phyloP scores from a whole-genome alignment of 495 filamentous ascomycete species.

The Neurospora tetraspora region DNA sequence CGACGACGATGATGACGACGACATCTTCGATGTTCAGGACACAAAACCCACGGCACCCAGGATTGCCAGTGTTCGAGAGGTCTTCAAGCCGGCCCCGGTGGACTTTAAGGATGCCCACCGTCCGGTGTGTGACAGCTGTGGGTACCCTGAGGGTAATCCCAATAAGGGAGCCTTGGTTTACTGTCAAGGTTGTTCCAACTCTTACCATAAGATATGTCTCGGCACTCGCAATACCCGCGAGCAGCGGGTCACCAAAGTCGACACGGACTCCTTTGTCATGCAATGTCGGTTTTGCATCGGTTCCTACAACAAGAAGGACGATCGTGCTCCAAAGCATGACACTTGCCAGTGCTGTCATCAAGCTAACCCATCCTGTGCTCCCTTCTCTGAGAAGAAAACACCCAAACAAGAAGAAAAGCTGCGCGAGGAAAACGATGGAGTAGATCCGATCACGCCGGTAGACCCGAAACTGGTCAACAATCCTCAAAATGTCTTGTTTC shows the following conservation, averaged over 20 bases:
- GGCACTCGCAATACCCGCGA: slow-evolving; percentile 63
- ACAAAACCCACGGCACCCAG: slow-evolving; percentile 42
- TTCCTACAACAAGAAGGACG: slow-evolving; percentile 53
- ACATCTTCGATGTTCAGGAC: slow-evolving; percentile 46
- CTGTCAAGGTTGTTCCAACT: slow-evolving; percentile 82
- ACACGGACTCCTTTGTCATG: slow-evolving; percentile 64
- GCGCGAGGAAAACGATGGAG: slow-evolving; percentile 62
- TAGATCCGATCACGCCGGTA: slow-evolving; percentile 63
- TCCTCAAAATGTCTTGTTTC: slow-evolving; percentile 63
- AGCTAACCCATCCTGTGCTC: slow-evolving; percentile 49
- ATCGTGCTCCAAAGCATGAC: slow-evolving; percentile 54
- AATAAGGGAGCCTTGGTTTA: slow-evolving; percentile 58
- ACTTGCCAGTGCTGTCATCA: slow-evolving; percentile 58
- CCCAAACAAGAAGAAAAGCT: slow-evolving; percentile 73
- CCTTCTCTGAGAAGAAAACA: slow-evolving; percentile 60
- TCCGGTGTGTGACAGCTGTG: slow-evolving; percentile 65
- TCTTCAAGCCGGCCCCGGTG: slow-evolving; percentile 47
- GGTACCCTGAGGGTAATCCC: slow-evolving; percentile 33
- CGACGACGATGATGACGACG: slow-evolving; percentile 46
- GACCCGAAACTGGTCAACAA: slow-evolving; percentile 60
- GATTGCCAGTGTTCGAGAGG: slow-evolving; percentile 55
- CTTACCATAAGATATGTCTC: slow-evolving; percentile 76
- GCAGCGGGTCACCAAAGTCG: slow-evolving; percentile 90
- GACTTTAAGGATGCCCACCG: slow-evolving; percentile 59
- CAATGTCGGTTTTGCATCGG: slow-evolving; percentile 85